Percentiles rank a stretch among this genome's conserved stretches.
phyloP scores from a whole-genome alignment of 352 stramenopile species.

The Pythium coloratum region DNA sequence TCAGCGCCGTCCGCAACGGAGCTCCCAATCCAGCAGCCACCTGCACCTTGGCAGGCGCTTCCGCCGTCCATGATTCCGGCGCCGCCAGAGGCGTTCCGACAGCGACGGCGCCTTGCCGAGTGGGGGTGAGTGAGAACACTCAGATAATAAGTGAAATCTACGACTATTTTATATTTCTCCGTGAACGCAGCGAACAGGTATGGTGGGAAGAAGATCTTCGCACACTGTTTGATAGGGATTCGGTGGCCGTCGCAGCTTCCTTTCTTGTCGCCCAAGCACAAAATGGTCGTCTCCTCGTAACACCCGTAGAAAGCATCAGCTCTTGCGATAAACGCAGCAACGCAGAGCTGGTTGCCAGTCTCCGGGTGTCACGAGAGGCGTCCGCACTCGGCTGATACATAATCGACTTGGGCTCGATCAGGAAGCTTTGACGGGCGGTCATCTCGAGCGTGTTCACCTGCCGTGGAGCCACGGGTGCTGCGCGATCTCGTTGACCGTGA shows the following conservation, averaged over 20 bases:
- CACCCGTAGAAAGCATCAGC: too few species aligned
- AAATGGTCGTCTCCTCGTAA: neutral
- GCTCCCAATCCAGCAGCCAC: neutral
- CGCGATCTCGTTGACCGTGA: constrained; percentile 84
- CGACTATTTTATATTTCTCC: constrained; percentile 37
- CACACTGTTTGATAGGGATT: constrained; percentile 9
- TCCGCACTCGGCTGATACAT: neutral
- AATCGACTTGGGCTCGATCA: neutral
- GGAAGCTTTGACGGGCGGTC: neutral
- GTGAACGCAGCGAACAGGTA: constrained; percentile 17
- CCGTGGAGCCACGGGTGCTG: constrained; percentile 81
- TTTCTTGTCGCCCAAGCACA: neutral
- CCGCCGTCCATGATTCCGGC: constrained; percentile 78
- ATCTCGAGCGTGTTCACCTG: constrained; percentile 33
- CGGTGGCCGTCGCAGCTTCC: neutral
- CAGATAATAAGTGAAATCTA: constrained; percentile 23
- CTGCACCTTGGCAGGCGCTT: constrained; percentile 28
- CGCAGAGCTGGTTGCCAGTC: too few species aligned
- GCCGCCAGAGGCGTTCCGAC: constrained; percentile 48
- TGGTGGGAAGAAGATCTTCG: constrained; percentile 11
- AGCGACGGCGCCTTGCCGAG: constrained; percentile 36
- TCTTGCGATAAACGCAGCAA: too few species aligned
- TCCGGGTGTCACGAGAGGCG: neutral
- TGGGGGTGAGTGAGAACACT: constrained; percentile 43
- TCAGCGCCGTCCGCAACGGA: neutral